Evolutionary conservation across 176 grass and related monocot species (phyloP).

Genomic region (Phoenix dactylifera): DNA sequence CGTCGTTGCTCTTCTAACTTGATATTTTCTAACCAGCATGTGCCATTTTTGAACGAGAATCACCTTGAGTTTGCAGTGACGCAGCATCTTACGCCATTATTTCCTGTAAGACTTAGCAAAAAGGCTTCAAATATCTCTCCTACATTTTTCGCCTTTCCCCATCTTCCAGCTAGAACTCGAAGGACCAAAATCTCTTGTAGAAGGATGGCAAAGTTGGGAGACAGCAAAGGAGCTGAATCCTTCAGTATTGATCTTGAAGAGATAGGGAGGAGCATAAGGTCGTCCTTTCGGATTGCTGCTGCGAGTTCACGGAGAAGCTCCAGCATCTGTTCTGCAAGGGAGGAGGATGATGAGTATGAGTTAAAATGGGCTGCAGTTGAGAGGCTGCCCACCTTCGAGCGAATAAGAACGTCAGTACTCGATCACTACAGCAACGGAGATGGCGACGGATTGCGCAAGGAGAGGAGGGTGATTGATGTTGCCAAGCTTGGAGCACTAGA

Average conservation of each 20-base stretch:
- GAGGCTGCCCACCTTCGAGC: conserved; percentile 38
- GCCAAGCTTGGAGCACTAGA: conserved; percentile 31
- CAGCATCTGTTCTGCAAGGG: neutral
- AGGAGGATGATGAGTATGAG: conserved; percentile 37
- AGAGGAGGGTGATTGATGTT: conserved; percentile 32
- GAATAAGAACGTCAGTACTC: conserved; percentile 35
- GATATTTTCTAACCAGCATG: no score
- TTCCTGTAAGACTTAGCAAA: no score
- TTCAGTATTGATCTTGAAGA: neutral
- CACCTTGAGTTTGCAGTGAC: no score
- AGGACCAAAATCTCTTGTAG: no score
- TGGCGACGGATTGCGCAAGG: neutral
- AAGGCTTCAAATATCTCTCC: no score
- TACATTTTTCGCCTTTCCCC: no score
- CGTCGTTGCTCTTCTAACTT: no score
- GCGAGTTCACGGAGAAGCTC: conserved; percentile 28
- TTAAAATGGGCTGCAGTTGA: conserved; percentile 60
- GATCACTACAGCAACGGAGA: neutral
- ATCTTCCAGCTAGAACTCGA: no score
- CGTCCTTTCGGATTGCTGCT: conserved; percentile 21
- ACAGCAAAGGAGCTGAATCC: conserved; percentile 2
- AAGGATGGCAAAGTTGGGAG: conserved; percentile 12
- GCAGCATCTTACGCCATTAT: no score
- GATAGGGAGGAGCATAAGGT: conserved; percentile 24
- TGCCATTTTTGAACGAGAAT: no score